Evolutionary conservation across 2,329 filamentous ascomycete genomes (phyloP), one percentile per base, ranked within the genome.

Genomic region (Blastomyces emzantsi): DNA sequence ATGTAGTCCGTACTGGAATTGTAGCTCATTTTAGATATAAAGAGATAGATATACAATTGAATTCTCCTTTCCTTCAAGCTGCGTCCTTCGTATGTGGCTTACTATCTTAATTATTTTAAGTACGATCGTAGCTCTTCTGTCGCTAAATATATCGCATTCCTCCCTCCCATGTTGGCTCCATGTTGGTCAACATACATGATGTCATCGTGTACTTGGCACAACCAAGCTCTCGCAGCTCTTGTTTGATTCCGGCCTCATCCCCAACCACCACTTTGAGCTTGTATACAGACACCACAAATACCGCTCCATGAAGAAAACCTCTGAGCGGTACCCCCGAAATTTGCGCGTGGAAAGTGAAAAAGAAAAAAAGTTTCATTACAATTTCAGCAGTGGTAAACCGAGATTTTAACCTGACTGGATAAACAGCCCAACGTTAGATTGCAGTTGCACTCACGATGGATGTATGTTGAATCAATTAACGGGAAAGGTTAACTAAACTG

Each of bases 381-480:
- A 47, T 47, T 47, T 47, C 19, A 47, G 36, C 36, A 39, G 36
- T 3, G 9, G 36, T 2, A 39, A 39, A 39, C 36, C 36, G 36
- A 39, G 9, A 39, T 39, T 11, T 39, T 39, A 39, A 39, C 36
- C 9, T 39, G 36, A 11, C 2, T 11, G 36, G 1, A 39, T 39
- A 39, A 39, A 11, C 9, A 39, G 8, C 36, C 13, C 36, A 3
- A 39, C 36, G 9, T 22, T 52, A 25, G 13, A 55, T 36, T 39
- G 22, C 17, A 5, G 4, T n/a, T n/a, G 25, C 52, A 9, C 9
- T 39, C 45, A 64, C 25, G 8, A 69, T 69, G 68, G 67, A 69
- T 64, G 67, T 67, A 62, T 60, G 66, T 60, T 45, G 30, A 56
- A 49, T 54, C 49, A 22, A 15, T 13, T 30, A 25, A 33, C 28